Conservation (phyloP, 2,329 filamentous ascomycete genomes). For the Davidsoniella neocaledoniae region DNA sequence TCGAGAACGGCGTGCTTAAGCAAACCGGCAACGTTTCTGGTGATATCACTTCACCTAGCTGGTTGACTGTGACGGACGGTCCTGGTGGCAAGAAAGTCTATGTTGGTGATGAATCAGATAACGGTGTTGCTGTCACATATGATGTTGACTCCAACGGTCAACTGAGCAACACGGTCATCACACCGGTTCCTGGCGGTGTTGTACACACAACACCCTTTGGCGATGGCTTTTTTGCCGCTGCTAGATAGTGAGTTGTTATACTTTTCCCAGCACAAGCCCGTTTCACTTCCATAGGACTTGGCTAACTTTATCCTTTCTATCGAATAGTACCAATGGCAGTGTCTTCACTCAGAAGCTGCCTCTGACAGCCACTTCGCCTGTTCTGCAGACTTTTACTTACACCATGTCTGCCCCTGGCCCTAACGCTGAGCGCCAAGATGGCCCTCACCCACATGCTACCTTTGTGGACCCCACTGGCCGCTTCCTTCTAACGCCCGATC, state of each 20-base stretch:
- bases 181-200: slow-evolving; percentile 21
- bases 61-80: slow-evolving; percentile 13
- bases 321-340: slow-evolving; percentile 23
- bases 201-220: slow-evolving; percentile 27
- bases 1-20: slow-evolving; percentile 5
- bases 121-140: slow-evolving; percentile 17
- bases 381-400: slow-evolving; percentile 24
- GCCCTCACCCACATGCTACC: slow-evolving; percentile 36
- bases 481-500: slow-evolving; percentile 34
- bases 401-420: slow-evolving; percentile 27
- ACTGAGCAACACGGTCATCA: slow-evolving; percentile 16
- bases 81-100: slow-evolving; percentile 12
- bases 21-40: slow-evolving; percentile 12
- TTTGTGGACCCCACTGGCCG: slow-evolving; percentile 31
- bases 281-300: neutral
- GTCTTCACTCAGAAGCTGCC: slow-evolving; percentile 28
- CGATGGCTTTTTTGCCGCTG: slow-evolving; percentile 25
- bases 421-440: slow-evolving; percentile 32
- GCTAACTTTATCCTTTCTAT: neutral
- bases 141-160: slow-evolving; percentile 18
- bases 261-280: neutral
- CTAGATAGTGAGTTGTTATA: slow-evolving; percentile 25
- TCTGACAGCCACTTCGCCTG: slow-evolving; percentile 17
- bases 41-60: slow-evolving; percentile 13
- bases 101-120: slow-evolving; percentile 18